A percentile compares a stretch with the other conserved stretches of the same genome.
Evolutionary conservation across 2,329 filamentous ascomycete genomes (phyloP).

Genomic region (Colletotrichum spaethianum): DNA sequence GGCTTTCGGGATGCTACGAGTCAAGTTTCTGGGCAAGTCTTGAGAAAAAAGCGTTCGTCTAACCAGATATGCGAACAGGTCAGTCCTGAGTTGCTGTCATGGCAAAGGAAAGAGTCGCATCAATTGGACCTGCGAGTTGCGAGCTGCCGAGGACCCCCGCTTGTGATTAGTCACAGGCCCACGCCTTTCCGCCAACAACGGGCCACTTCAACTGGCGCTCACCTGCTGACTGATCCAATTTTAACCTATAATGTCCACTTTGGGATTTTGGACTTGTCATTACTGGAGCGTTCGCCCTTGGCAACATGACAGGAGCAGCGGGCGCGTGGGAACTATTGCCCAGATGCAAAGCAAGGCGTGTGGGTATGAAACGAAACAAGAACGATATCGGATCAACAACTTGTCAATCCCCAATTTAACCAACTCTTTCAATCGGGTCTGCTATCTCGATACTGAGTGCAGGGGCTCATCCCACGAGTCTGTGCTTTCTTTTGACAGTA

Average conservation of each 20-base stretch:
- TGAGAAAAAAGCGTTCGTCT: constrained; percentile 26
- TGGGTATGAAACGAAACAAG: constrained; percentile 21
- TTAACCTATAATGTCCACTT: constrained; percentile 21
- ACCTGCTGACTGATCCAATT: constrained; percentile 22
- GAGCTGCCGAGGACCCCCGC: not conserved
- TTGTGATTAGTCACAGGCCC: constrained; percentile 30
- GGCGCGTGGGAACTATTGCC: constrained; percentile 28
- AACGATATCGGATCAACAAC: constrained; percentile 33
- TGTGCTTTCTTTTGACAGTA: constrained; percentile 27
- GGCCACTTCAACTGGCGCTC: constrained; percentile 1
- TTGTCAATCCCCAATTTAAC: constrained; percentile 13
- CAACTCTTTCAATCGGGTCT: constrained; percentile 4
- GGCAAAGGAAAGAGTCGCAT: not conserved
- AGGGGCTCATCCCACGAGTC: constrained; percentile 13
- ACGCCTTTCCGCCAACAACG: constrained; percentile 2
- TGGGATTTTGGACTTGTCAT: constrained; percentile 27
- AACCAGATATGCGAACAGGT: constrained; percentile 1
- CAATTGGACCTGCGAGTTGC: not conserved
- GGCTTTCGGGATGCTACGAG: not conserved
- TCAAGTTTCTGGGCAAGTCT: not conserved
- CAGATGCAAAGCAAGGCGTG: constrained; percentile 5
- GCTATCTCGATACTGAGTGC: not conserved
- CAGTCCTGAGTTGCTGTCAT: not conserved
- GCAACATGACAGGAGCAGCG: constrained; percentile 15
- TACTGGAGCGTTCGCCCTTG: constrained; percentile 24